A percentile compares a stretch with the other conserved stretches of the same genome.
These are phyloP conservation scores for Mycogone perniciosa DNA, from an alignment of 2,329 filamentous ascomycete species.

Conservation along the genomic window DNA sequence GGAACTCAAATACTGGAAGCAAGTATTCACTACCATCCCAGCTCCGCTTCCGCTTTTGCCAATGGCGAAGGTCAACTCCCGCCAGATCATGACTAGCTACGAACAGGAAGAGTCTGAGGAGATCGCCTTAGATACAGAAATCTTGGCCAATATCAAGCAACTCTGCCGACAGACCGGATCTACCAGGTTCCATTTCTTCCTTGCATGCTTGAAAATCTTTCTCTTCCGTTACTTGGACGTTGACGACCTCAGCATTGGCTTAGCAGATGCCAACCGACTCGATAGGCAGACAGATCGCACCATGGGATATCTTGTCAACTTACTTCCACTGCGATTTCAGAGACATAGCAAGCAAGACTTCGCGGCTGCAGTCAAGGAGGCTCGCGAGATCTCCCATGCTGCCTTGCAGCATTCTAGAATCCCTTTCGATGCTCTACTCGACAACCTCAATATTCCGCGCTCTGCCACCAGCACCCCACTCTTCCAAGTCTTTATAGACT, in stretches of 20 bases:
- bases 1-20: slow-evolving; percentile 18
- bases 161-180: neutral
- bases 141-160: neutral
- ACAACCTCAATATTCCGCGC: slow-evolving; percentile 34
- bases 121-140: neutral
- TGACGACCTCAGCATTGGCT: neutral
- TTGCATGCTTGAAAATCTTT: neutral
- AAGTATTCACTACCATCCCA: slow-evolving; percentile 10
- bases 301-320: neutral
- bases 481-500: slow-evolving; percentile 43
- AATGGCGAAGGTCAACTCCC: slow-evolving; percentile 7
- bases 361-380: neutral
- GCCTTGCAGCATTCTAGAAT: slow-evolving; percentile 22
- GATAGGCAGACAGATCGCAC: neutral
- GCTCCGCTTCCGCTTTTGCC: slow-evolving; percentile 13
- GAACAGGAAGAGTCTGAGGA: neutral
- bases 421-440: slow-evolving; percentile 40
- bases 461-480: slow-evolving; percentile 34
- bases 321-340: neutral
- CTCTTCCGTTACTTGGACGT: neutral
- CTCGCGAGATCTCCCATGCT: slow-evolving; percentile 3
- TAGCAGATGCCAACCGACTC: neutral
- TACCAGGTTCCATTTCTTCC: slow-evolving; percentile 1
- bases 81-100: slow-evolving; percentile 5
- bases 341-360: neutral